Evolutionary conservation across 257 asterid genomes (phyloP).

Genomic region (Solanum appendiculatum): DNA sequence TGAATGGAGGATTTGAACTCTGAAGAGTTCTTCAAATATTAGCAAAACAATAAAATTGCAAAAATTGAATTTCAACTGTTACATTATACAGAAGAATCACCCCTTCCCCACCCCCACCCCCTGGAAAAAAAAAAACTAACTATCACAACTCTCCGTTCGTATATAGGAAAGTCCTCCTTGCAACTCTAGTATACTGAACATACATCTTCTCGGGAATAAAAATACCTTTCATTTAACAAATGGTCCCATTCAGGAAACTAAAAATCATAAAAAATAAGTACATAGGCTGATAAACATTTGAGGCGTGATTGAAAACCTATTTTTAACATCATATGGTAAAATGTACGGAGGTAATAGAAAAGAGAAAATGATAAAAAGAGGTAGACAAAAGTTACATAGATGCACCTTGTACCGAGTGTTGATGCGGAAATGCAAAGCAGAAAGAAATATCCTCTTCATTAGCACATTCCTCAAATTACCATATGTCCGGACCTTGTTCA

Average conservation of each 20-base stretch:
- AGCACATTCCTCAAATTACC: slow-evolving; percentile 85
- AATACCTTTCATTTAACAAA: background rate
- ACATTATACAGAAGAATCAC: background rate
- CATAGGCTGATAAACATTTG: background rate
- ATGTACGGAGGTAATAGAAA: background rate
- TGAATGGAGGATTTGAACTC: slow-evolving; percentile 99
- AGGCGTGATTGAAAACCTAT: background rate
- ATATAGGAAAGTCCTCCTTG: background rate
- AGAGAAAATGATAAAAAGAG: background rate
- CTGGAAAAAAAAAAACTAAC: background rate
- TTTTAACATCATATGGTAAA: background rate
- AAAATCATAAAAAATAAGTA: background rate
- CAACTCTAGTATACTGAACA: background rate
- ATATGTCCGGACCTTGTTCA: slow-evolving; percentile 75
- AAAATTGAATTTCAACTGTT: background rate
- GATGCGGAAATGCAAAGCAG: slow-evolving; percentile 97
- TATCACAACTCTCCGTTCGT: background rate
- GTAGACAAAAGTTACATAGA: background rate
- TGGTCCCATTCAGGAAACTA: background rate
- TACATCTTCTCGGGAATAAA: background rate
- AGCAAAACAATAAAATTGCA: slow-evolving; percentile 2
- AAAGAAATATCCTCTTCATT: slow-evolving; percentile 98
- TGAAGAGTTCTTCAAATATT: slow-evolving; percentile 31
- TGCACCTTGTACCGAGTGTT: slow-evolving; percentile 95
- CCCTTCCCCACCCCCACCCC: background rate